Evolutionary conservation across 805 yeast genomes (phyloP).

Genomic region (Hagleromyces aurorensis): DNA sequence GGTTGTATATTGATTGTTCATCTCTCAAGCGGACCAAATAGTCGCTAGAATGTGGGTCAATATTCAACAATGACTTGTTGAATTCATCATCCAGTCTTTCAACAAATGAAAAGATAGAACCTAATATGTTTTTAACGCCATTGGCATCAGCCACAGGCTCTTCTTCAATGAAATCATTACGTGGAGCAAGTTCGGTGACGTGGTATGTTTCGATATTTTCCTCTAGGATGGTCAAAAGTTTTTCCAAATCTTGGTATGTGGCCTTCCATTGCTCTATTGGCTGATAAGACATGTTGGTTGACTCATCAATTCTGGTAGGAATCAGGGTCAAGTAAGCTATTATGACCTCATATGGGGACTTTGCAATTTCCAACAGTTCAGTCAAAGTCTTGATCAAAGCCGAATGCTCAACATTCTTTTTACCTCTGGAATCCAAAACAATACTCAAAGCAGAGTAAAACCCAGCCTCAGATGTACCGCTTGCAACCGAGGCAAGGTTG

Average conservation of each 20-base stretch:
- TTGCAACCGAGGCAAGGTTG: slow-evolving; percentile 26
- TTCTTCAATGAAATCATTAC: slow-evolving; percentile 66
- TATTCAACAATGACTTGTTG: slow-evolving; percentile 73
- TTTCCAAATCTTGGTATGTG: slow-evolving; percentile 53
- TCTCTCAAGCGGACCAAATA: slow-evolving; percentile 85
- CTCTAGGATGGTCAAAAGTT: slow-evolving; percentile 64
- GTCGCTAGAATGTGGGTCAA: slow-evolving; percentile 94
- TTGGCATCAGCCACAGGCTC: slow-evolving; percentile 54
- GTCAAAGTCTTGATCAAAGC: slow-evolving; percentile 74
- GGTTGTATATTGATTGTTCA: slow-evolving; percentile 66
- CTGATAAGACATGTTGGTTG: slow-evolving; percentile 60
- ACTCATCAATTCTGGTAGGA: slow-evolving; percentile 81
- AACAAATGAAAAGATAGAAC: slow-evolving; percentile 77
- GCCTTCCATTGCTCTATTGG: slow-evolving; percentile 75
- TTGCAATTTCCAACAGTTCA: slow-evolving; percentile 43
- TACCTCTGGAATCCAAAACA: slow-evolving; percentile 87
- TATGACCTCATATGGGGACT: slow-evolving; percentile 66
- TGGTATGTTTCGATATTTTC: slow-evolving; percentile 47
- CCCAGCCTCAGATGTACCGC: slow-evolving; percentile 34
- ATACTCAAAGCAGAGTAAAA: slow-evolving; percentile 67
- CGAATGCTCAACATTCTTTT: slow-evolving; percentile 77
- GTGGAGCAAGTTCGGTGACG: slow-evolving; percentile 66
- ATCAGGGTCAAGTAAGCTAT: slow-evolving; percentile 71
- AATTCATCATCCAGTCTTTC: slow-evolving; percentile 96
- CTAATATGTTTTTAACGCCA: slow-evolving; percentile 70